Conservation (phyloP, 352 stramenopile genomes). For the Albugo laibachii region DNA sequence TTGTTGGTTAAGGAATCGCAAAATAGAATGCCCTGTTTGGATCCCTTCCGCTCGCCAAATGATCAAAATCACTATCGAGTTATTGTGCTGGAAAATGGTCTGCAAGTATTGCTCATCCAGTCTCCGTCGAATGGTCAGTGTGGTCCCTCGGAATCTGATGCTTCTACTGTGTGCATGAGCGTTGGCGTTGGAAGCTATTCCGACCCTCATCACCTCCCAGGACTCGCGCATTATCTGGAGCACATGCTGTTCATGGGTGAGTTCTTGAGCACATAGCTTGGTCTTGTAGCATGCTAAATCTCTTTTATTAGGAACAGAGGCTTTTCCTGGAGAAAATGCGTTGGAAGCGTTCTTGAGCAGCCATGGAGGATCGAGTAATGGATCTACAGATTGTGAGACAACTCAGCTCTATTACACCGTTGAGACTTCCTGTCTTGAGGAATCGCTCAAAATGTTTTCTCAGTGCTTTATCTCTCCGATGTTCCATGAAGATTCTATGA, state of each 20-base stretch:
- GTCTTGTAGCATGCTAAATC: background rate
- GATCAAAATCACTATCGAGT: slow-evolving; percentile 60
- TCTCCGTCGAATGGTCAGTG: background rate
- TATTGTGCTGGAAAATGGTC: slow-evolving; percentile 37
- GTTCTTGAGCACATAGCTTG: background rate
- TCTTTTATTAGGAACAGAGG: slow-evolving; percentile 14
- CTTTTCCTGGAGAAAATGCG: slow-evolving; percentile 77
- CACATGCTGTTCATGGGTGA: slow-evolving; percentile 64
- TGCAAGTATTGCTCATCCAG: slow-evolving; percentile 40
- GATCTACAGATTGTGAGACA: slow-evolving; percentile 60
- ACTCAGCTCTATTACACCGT: slow-evolving; percentile 80
- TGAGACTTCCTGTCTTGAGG: slow-evolving; percentile 7
- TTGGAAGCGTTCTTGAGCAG: slow-evolving; percentile 61
- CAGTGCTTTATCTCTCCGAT: slow-evolving; percentile 78
- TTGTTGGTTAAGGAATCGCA: no score
- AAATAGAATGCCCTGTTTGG: slow-evolving; percentile 9
- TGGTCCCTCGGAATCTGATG: background rate
- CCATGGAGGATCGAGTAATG: slow-evolving; percentile 67
- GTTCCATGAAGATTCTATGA: slow-evolving; percentile 22
- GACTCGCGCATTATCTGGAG: slow-evolving; percentile 31
- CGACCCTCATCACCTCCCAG: slow-evolving; percentile 11
- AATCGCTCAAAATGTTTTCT: slow-evolving; percentile 64
- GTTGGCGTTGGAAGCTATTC: slow-evolving; percentile 19
- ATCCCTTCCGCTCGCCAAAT: slow-evolving; percentile 25
- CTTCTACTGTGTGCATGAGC: slow-evolving; percentile 15